These are phyloP conservation scores for Citrullus colocynthis DNA, from an alignment of 306 rosid genomes.

Conservation along the genomic window DNA sequence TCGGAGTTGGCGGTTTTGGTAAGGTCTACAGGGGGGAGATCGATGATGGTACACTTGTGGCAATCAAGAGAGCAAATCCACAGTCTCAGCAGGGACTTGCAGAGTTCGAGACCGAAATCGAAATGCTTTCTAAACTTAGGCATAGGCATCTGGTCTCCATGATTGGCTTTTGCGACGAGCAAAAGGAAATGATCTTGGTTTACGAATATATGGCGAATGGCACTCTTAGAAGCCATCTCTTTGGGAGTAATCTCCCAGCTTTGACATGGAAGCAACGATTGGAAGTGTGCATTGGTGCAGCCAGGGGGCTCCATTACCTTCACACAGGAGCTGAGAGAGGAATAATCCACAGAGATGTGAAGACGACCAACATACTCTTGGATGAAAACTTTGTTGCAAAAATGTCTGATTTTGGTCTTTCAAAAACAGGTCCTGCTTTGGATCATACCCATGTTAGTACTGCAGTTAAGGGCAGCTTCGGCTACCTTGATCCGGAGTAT, in stretches of 20 bases:
- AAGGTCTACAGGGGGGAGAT: slow-evolving; percentile 82
- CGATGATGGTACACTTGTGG: slow-evolving; percentile 62
- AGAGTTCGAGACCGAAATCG: slow-evolving; percentile 96
- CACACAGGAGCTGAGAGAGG: slow-evolving; percentile 91
- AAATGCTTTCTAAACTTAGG: slow-evolving; percentile 94
- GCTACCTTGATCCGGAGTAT: slow-evolving; percentile 92
- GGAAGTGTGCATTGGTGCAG: slow-evolving; percentile 87
- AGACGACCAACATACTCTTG: slow-evolving; percentile 82
- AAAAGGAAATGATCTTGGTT: slow-evolving; percentile 88
- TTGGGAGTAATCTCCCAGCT: slow-evolving; percentile 69
- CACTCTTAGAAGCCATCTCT: slow-evolving; percentile 85
- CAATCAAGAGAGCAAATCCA: slow-evolving; percentile 82
- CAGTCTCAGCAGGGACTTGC: slow-evolving; percentile 83
- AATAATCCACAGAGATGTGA: slow-evolving; percentile 89
- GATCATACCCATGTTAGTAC: slow-evolving; percentile 95
- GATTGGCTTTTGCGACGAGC: slow-evolving; percentile 90
- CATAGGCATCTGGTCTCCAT: slow-evolving; percentile 86
- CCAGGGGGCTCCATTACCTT: slow-evolving; percentile 92
- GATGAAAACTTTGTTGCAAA: slow-evolving; percentile 81
- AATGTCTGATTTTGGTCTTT: slow-evolving; percentile 89
- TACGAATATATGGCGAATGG: slow-evolving; percentile 94
- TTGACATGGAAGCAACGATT: slow-evolving; percentile 77
- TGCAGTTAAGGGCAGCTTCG: slow-evolving; percentile 96
- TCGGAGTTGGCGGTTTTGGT: slow-evolving; percentile 97
- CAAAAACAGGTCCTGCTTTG: slow-evolving; percentile 78